Evolutionary conservation across 176 grass and related monocot genomes (phyloP).

Genomic region (Rhipidocladum racemiflorum): DNA sequence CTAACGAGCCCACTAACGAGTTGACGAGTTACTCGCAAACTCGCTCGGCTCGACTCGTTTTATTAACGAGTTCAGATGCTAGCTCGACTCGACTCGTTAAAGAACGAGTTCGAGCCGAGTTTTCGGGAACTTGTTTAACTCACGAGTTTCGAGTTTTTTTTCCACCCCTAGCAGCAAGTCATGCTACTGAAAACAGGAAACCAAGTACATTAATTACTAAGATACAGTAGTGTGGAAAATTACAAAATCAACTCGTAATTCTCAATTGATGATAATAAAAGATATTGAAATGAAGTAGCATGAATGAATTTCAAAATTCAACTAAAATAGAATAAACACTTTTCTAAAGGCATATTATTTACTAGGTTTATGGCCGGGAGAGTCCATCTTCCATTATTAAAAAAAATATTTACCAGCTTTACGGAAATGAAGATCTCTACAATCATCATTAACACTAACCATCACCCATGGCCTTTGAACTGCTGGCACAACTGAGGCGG

Average conservation of each 20-base stretch:
- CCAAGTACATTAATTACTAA: not conserved
- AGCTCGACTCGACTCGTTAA: no score
- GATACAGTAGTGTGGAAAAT: not conserved
- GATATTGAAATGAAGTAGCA: not conserved
- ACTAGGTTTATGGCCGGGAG: no score
- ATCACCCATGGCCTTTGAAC: conserved; percentile 83
- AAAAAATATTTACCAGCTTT: conserved; percentile 89
- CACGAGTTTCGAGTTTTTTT: no score
- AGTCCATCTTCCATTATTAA: no score
- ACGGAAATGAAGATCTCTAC: conserved; percentile 88
- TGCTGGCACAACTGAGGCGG: conserved; percentile 53
- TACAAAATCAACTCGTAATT: not conserved
- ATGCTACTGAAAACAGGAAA: conserved; percentile 14
- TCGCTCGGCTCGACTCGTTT: no score
- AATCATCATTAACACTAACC: conserved; percentile 89
- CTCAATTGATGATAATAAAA: conserved; percentile 12
- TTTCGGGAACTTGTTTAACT: no score
- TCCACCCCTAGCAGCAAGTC: no score
- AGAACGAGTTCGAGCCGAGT: no score
- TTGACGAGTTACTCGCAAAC: no score
- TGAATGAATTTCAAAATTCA: not conserved
- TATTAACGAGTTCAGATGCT: no score
- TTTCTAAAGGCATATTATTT: not conserved
- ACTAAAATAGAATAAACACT: not conserved
- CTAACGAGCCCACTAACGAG: no score